These are phyloP conservation scores for Mycena galericulata DNA, from an alignment of 768 basidiomycete genomes.

Conservation along the genomic window DNA sequence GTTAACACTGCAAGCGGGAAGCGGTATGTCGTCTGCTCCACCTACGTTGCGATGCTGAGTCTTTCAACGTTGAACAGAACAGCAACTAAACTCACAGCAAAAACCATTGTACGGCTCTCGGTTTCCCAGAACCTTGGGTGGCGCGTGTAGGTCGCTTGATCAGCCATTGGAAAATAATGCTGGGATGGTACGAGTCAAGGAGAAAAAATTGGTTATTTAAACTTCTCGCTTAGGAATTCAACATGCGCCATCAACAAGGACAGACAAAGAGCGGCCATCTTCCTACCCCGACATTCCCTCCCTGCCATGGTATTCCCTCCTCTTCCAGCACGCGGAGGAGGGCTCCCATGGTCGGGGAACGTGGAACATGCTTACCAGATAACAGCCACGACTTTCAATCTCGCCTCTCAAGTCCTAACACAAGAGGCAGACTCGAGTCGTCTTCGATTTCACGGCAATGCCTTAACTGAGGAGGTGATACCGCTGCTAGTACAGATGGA, in stretches of 20 bases:
- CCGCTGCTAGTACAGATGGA: background rate
- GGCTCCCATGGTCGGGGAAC: background rate
- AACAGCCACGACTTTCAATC: background rate
- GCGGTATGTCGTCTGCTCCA: background rate
- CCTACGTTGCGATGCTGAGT: background rate
- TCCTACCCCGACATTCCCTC: too few relatives aligned
- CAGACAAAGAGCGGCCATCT: background rate
- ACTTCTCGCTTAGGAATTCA: too few relatives aligned
- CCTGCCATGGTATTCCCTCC: background rate
- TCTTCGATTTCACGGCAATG: background rate
- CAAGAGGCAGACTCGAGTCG: background rate
- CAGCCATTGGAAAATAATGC: too few relatives aligned
- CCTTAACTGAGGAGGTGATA: background rate
- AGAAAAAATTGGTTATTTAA: background rate
- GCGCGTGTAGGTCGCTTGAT: too few relatives aligned
- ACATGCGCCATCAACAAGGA: background rate
- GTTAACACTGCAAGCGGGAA: background rate
- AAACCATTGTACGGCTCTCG: too few relatives aligned
- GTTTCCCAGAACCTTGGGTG: too few relatives aligned
- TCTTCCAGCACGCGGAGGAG: background rate
- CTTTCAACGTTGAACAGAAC: too few relatives aligned
- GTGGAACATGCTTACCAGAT: background rate
- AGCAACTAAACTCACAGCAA: too few relatives aligned
- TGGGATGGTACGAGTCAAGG: background rate
- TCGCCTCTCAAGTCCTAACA: background rate